phyloP scores from a whole-genome alignment of 2,329 filamentous ascomycete genomes.

The Allantophomopsis cytisporea region DNA sequence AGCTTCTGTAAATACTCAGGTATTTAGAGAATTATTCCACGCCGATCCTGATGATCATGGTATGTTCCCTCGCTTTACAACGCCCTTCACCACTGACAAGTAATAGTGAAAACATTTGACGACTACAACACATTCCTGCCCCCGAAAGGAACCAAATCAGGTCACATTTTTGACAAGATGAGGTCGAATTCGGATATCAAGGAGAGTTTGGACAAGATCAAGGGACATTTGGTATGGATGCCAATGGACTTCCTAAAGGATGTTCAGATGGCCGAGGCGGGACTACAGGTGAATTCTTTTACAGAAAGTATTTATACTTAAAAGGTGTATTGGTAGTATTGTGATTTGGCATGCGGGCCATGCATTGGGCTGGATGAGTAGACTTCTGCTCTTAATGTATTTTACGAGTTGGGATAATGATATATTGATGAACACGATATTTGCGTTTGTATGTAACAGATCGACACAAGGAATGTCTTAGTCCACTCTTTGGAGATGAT shows the following conservation, averaged over 20 bases:
- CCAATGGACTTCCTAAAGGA: conserved; percentile 78
- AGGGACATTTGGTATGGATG: conserved; percentile 90
- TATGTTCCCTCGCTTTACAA: conserved; percentile 21
- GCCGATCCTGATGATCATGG: conserved; percentile 80
- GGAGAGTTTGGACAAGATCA: conserved; percentile 62
- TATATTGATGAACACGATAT: too few species aligned
- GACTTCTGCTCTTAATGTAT: too few species aligned
- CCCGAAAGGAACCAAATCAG: conserved; percentile 57
- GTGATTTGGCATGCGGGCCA: background rate
- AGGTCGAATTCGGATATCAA: conserved; percentile 61
- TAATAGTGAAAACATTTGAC: conserved; percentile 66
- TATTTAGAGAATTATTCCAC: conserved; percentile 73
- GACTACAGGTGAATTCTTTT: conserved; percentile 70
- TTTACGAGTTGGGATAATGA: too few species aligned
- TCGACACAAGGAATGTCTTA: too few species aligned
- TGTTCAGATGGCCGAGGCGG: conserved; percentile 79
- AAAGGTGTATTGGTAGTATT: background rate
- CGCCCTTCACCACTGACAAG: background rate
- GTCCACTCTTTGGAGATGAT: too few species aligned
- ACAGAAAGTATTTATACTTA: conserved; percentile 81
- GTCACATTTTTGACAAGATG: conserved; percentile 76
- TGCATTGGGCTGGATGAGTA: too few species aligned
- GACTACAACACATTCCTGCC: conserved; percentile 76
- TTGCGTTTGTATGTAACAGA: too few species aligned
- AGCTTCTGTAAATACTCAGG: conserved; percentile 57